Conservation (phyloP, 768 basidiomycete genomes). For the Tephrocybe sp. region DNA sequence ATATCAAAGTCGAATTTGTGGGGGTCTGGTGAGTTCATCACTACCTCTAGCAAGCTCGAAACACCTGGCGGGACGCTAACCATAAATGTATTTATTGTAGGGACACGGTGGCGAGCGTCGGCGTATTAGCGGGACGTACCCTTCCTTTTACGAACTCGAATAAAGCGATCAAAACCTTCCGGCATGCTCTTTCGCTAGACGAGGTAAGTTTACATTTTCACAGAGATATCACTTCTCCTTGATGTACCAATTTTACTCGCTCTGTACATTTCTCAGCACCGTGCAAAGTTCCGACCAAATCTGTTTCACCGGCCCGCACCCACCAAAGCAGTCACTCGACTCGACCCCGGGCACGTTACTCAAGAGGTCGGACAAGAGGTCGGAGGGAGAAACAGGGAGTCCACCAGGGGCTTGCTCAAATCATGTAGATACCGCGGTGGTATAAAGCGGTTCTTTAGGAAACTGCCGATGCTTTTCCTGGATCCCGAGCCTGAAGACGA, state of each 20-base stretch:
- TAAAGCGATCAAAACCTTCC: conserved; percentile 63
- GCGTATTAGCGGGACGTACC: conserved; percentile 54
- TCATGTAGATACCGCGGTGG: background rate
- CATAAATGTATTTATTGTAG: too few relatives aligned
- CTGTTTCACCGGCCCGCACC: conserved; percentile 51
- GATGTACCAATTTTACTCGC: too few relatives aligned
- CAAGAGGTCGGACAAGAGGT: conserved; percentile 10
- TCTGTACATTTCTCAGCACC: conserved; percentile 44
- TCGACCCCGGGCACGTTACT: conserved; percentile 28
- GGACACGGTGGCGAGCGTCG: conserved; percentile 83
- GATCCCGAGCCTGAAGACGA: conserved; percentile 10
- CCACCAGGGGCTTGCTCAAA: conserved; percentile 7
- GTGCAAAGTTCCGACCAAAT: conserved; percentile 66
- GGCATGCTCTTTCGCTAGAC: conserved; percentile 78
- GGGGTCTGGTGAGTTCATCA: conserved; percentile 65
- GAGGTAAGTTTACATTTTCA: conserved; percentile 45
- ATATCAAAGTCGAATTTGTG: conserved; percentile 74
- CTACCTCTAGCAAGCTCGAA: too few relatives aligned
- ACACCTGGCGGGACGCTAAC: too few relatives aligned
- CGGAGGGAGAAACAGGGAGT: background rate
- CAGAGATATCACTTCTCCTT: background rate
- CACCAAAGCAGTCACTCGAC: conserved; percentile 16
- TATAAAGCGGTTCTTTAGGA: conserved; percentile 2
- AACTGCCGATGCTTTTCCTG: background rate
- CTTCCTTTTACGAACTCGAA: conserved; percentile 72